These are phyloP conservation scores for Allomyces javanicus DNA, from an alignment of 192 early-diverging fungal species.

Conservation along the genomic window DNA sequence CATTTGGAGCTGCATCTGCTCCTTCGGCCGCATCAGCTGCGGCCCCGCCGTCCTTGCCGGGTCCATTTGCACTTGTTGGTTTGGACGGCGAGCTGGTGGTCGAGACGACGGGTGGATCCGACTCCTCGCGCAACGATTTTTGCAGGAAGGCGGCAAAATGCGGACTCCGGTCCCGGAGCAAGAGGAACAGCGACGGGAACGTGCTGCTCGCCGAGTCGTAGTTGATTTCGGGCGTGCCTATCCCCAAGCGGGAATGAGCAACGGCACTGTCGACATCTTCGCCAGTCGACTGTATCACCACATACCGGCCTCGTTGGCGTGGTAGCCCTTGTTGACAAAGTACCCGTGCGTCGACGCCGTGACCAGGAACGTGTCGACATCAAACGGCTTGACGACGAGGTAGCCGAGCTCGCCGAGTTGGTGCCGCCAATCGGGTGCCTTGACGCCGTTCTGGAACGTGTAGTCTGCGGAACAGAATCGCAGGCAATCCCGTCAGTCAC, in stretches of 20 bases:
- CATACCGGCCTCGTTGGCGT: slow-evolving; percentile 25
- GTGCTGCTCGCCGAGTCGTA: slow-evolving; percentile 25
- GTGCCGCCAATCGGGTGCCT: slow-evolving; percentile 40
- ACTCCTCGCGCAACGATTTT: slow-evolving; percentile 4
- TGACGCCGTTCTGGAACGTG: slow-evolving; percentile 35
- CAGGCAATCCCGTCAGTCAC: neutral
- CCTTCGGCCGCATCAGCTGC: no score
- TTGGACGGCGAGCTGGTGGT: neutral
- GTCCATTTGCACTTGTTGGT: no score
- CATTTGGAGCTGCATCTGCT: no score
- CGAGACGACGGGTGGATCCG: neutral
- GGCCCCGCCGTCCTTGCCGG: no score
- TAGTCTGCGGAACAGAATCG: slow-evolving; percentile 17
- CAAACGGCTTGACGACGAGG: slow-evolving; percentile 21
- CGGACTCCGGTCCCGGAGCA: slow-evolving; percentile 15
- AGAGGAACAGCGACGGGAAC: slow-evolving; percentile 23
- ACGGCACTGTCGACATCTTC: neutral
- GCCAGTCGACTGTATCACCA: neutral
- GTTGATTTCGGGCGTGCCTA: slow-evolving; percentile 29
- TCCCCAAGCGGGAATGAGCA: neutral
- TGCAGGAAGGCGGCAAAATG: slow-evolving; percentile 27
- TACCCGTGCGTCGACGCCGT: slow-evolving; percentile 34
- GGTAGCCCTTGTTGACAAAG: slow-evolving; percentile 38
- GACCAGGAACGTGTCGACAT: slow-evolving; percentile 25
- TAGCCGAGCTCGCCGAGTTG: slow-evolving; percentile 36